phyloP scores from a whole-genome alignment of 2,329 filamentous ascomycete genomes.

The Hypoxylon sp. region DNA sequence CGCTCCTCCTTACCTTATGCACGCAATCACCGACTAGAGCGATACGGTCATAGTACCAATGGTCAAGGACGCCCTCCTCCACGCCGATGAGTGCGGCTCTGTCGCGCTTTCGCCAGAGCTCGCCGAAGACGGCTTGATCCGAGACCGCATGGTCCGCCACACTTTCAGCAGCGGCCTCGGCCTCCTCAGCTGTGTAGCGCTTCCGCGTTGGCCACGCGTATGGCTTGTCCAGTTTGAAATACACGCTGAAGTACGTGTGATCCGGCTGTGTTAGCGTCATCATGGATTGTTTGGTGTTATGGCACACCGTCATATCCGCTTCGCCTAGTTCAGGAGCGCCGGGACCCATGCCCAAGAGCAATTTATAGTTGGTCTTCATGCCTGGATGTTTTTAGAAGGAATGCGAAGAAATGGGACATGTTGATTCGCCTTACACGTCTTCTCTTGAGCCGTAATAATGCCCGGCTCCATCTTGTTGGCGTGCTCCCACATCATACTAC shows the following conservation, averaged over 20 bases:
- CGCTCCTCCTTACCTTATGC: conserved; percentile 52
- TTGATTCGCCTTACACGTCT: conserved; percentile 13
- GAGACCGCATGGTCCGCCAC: conserved; percentile 48
- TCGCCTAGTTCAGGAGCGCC: conserved; percentile 31
- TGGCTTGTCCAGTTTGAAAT: conserved; percentile 48
- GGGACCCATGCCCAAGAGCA: conserved; percentile 53
- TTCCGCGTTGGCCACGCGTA: conserved; percentile 42
- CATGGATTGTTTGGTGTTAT: conserved; percentile 40
- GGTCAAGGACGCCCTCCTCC: conserved; percentile 55
- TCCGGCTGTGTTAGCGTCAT: conserved; percentile 43
- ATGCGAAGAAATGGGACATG: neutral
- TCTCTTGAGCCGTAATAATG: conserved; percentile 41
- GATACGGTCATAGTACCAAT: conserved; percentile 55
- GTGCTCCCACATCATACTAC: conserved; percentile 14
- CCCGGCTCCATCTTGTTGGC: conserved; percentile 35
- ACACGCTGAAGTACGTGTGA: conserved; percentile 46
- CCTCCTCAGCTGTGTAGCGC: conserved; percentile 51
- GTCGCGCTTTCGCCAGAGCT: conserved; percentile 49
- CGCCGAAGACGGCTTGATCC: conserved; percentile 49
- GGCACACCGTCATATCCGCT: conserved; percentile 14
- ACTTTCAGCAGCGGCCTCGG: conserved; percentile 46
- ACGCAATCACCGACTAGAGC: conserved; percentile 57
- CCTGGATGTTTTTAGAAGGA: neutral
- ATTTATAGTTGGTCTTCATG: conserved; percentile 50
- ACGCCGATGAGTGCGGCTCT: conserved; percentile 50